These are phyloP conservation scores for Pholiota conissans DNA, from an alignment of 768 basidiomycete species.

Conservation along the genomic window DNA sequence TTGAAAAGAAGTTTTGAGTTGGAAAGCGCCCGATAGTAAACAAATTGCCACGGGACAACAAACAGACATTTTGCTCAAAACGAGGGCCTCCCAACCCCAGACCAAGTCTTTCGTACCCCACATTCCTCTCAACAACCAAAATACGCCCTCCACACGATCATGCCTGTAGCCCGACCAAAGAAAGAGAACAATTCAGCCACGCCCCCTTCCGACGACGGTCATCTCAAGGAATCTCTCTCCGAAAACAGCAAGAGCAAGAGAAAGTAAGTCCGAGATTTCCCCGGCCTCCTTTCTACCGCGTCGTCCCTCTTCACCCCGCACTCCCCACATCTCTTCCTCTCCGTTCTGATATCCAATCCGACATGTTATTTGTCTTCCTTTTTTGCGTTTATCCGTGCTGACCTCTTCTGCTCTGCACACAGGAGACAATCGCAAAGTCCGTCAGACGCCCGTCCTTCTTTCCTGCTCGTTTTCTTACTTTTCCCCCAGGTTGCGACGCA, in stretches of 20 bases:
- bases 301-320: conserved; percentile 39
- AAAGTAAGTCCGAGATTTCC: conserved; percentile 75
- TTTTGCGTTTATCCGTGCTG: conserved; percentile 25
- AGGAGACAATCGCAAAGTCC: conserved; percentile 87
- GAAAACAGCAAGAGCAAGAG: conserved; percentile 77
- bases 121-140: conserved; percentile 28
- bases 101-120: conserved; percentile 26
- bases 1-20: conserved; percentile 34
- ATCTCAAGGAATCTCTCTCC: conserved; percentile 53
- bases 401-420: conserved; percentile 28
- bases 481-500: conserved; percentile 73
- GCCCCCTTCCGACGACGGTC: conserved; percentile 64
- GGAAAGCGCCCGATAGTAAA: conserved; percentile 40
- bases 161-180: conserved; percentile 70
- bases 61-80: conserved; percentile 39
- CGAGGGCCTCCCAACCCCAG: conserved; percentile 20
- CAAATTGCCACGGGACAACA: conserved; percentile 42
- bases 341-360: conserved; percentile 13
- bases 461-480: conserved; percentile 12
- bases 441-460: conserved; percentile 24
- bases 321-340: conserved; percentile 37
- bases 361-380: conserved; percentile 39
- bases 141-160: conserved; percentile 36
- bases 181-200: conserved; percentile 63
- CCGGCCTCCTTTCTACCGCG: conserved; percentile 41